Conservation (phyloP, 164 flowering plant species). For the Piper betle region DNA sequence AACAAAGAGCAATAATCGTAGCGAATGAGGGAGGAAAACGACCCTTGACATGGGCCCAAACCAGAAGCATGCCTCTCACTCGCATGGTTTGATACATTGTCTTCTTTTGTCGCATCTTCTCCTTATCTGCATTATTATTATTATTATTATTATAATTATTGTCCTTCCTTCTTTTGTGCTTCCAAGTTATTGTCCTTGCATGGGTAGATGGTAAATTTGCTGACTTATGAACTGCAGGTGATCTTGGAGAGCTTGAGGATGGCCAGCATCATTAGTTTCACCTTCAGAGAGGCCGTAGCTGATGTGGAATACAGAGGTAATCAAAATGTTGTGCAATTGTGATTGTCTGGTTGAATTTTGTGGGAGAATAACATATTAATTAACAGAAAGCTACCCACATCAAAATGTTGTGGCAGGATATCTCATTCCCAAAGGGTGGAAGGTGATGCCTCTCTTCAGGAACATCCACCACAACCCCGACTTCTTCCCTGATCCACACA, state of each 20-base stretch:
- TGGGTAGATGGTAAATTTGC: neutral
- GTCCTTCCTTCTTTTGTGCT: too few relatives aligned
- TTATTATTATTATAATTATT: too few relatives aligned
- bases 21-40: constrained; percentile 22
- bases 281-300: constrained; percentile 78
- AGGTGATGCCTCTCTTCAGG: constrained; percentile 87
- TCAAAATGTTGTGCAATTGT: too few relatives aligned
- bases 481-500: constrained; percentile 54
- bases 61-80: constrained; percentile 67
- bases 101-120: neutral
- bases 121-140: neutral
- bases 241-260: constrained; percentile 70
- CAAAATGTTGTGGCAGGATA: constrained; percentile 65
- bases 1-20: constrained; percentile 40
- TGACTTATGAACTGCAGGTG: constrained; percentile 36
- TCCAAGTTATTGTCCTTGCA: too few relatives aligned
- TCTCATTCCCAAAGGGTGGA: constrained; percentile 93
- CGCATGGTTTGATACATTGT: constrained; percentile 27
- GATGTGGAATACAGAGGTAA: constrained; percentile 88
- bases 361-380: too few relatives aligned
- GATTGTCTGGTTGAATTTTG: too few relatives aligned
- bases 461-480: constrained; percentile 80
- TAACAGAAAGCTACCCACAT: too few relatives aligned
- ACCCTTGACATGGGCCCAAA: constrained; percentile 56
- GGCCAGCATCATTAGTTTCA: constrained; percentile 84